Percentiles rank a stretch among this genome's conserved stretches.
Evolutionary conservation across 768 basidiomycete genomes (phyloP).

Genomic region (Cyclocybe cylindracea): DNA sequence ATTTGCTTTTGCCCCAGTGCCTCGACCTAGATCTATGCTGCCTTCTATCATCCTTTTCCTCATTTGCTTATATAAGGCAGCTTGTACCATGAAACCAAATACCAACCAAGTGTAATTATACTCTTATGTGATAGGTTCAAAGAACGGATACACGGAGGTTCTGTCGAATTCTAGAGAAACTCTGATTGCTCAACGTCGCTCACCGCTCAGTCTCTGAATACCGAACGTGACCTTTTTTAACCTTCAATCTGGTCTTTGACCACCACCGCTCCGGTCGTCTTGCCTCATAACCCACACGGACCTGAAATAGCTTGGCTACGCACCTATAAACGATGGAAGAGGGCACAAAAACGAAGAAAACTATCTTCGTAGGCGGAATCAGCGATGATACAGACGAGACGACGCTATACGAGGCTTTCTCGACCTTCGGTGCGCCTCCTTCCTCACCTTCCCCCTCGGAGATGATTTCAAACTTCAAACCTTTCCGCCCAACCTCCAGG

Average conservation of each 20-base stretch:
- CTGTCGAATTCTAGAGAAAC: no score
- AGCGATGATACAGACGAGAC: conserved; percentile 83
- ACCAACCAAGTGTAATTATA: neutral
- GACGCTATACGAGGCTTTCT: conserved; percentile 75
- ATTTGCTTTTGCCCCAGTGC: neutral
- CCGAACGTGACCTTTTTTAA: no score
- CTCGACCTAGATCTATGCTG: no score
- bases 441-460: neutral
- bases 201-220: no score
- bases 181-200: no score
- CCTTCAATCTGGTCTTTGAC: neutral
- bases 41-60: no score
- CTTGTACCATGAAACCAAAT: no score
- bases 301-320: neutral
- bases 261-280: neutral
- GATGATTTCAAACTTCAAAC: neutral
- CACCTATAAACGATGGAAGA: conserved; percentile 63
- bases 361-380: conserved; percentile 82
- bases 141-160: no score
- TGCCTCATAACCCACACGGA: neutral
- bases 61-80: no score
- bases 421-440: conserved; percentile 74
- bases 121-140: neutral
- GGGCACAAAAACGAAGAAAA: conserved; percentile 83
- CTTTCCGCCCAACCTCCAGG: conserved; percentile 46